These are phyloP conservation scores for Oryza coarctata DNA, from an alignment of 176 grass and related monocot species.

Conservation along the genomic window DNA sequence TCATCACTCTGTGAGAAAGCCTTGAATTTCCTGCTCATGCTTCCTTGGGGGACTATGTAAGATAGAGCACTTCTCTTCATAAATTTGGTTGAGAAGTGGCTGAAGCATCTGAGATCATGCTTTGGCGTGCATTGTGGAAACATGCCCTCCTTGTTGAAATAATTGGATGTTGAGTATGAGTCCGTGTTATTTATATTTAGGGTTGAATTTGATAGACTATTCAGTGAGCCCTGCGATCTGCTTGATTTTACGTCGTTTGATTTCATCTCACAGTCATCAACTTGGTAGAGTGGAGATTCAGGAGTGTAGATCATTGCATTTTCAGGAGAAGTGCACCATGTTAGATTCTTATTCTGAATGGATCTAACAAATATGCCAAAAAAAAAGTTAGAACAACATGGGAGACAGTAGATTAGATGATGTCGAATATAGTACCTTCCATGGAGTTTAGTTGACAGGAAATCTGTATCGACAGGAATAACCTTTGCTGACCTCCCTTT, in stretches of 20 bases:
- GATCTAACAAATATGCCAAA: constrained; percentile 39
- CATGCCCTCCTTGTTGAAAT: constrained; percentile 40
- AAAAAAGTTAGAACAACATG: constrained; percentile 23
- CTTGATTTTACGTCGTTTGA: constrained; percentile 51
- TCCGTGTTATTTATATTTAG: constrained; percentile 54
- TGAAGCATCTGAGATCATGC: constrained; percentile 81
- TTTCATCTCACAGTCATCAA: constrained; percentile 34
- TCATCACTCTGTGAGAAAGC: constrained; percentile 63
- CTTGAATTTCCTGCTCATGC: constrained; percentile 66
- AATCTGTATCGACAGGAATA: constrained; percentile 55
- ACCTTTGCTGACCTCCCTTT: constrained; percentile 65
- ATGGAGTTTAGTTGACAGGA: constrained; percentile 57
- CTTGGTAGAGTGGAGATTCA: constrained; percentile 48
- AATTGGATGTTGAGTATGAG: constrained; percentile 38
- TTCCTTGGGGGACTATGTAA: constrained; percentile 65
- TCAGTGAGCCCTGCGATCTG: constrained; percentile 55
- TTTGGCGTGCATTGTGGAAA: constrained; percentile 51
- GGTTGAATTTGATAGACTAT: constrained; percentile 58
- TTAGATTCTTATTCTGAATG: constrained; percentile 57
- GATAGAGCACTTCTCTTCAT: constrained; percentile 56
- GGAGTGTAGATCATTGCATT: constrained; percentile 56
- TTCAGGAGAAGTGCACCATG: constrained; percentile 57
- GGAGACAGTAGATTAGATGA: constrained; percentile 2
- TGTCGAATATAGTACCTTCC: constrained; percentile 60
- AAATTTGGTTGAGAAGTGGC: constrained; percentile 79